phyloP scores from a whole-genome alignment of 2,329 filamentous ascomycete genomes.

The Fusarium brachygibbosum region DNA sequence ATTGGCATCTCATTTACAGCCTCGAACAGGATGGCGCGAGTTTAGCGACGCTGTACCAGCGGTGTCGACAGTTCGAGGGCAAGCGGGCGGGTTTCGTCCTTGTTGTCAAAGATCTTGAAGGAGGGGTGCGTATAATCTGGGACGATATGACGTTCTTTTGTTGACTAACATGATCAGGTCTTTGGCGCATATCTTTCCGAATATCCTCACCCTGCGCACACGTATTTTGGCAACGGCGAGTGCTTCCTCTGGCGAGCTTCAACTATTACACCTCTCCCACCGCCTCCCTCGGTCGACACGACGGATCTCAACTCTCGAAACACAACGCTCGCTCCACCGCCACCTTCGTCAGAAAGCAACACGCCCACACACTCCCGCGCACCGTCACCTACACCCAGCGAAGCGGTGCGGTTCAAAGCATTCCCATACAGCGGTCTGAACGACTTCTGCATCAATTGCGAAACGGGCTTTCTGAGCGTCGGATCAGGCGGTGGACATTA shows the following conservation, averaged over 20 bases:
- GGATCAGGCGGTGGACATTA: slow-evolving; percentile 92
- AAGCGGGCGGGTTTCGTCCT: slow-evolving; percentile 89
- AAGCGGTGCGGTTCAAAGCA: slow-evolving; percentile 92
- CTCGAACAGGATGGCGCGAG: slow-evolving; percentile 93
- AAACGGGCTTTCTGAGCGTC: slow-evolving; percentile 84
- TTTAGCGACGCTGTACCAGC: slow-evolving; percentile 86
- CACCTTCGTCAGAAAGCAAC: slow-evolving; percentile 40
- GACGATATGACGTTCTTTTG: slow-evolving; percentile 22
- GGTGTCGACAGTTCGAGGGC: slow-evolving; percentile 75
- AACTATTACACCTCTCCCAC: slow-evolving; percentile 66
- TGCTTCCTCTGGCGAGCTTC: slow-evolving; percentile 81
- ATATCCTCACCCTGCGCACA: slow-evolving; percentile 80
- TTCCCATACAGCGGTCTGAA: slow-evolving; percentile 97
- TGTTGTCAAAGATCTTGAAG: slow-evolving; percentile 82
- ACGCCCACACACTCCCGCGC: slow-evolving; percentile 48
- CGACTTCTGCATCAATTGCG: slow-evolving; percentile 96
- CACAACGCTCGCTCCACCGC: slow-evolving; percentile 53
- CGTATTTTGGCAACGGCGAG: slow-evolving; percentile 96
- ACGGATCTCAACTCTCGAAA: slow-evolving; percentile 60
- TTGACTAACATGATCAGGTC: slow-evolving; percentile 61
- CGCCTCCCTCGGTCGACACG: slow-evolving; percentile 66
- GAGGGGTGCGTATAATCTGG: slow-evolving; percentile 70
- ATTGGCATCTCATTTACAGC: slow-evolving; percentile 89
- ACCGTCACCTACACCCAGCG: slow-evolving; percentile 66
- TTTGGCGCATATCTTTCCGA: slow-evolving; percentile 97